phyloP scores from a whole-genome alignment of 2,329 filamentous ascomycete genomes.

The Neofusicoccum kwambonambiense region DNA sequence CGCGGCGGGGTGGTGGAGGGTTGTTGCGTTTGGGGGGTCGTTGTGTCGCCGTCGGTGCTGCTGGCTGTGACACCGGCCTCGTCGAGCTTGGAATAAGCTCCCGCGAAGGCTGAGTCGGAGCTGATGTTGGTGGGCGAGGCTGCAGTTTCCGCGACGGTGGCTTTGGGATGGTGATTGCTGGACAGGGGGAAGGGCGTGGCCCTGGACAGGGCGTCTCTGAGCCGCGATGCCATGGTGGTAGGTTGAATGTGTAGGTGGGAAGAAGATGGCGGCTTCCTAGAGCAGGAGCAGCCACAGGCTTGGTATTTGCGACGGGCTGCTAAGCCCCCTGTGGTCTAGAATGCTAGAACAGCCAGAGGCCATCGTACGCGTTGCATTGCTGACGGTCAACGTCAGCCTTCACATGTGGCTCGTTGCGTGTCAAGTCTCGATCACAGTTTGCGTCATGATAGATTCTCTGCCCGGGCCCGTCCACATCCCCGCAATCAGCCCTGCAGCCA shows the following conservation, averaged over 20 bases:
- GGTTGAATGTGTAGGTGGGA: not conserved
- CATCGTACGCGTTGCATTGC: not conserved
- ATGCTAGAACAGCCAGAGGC: not conserved
- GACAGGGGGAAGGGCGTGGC: not conserved
- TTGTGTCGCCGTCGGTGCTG: not conserved
- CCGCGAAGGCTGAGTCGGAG: not conserved
- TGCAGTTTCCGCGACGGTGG: not conserved
- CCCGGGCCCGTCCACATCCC: not conserved
- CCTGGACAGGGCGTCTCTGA: conserved; percentile 6
- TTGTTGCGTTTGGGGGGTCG: not conserved
- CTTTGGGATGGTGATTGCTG: not conserved
- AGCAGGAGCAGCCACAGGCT: not conserved
- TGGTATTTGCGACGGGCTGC: conserved; percentile 1
- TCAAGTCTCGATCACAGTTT: conserved; percentile 1
- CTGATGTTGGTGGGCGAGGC: not conserved
- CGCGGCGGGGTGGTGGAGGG: not conserved
- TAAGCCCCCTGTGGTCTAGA: not conserved
- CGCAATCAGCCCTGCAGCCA: not conserved
- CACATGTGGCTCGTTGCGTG: not conserved
- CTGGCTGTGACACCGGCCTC: not conserved
- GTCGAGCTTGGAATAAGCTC: conserved; percentile 13
- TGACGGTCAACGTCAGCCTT: conserved; percentile 14
- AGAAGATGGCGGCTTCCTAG: not conserved
- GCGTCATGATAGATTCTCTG: conserved; percentile 1
- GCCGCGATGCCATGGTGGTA: conserved; percentile 1